Conservation (phyloP, 2,329 filamentous ascomycete genomes). For the Penicillium concentricum region DNA sequence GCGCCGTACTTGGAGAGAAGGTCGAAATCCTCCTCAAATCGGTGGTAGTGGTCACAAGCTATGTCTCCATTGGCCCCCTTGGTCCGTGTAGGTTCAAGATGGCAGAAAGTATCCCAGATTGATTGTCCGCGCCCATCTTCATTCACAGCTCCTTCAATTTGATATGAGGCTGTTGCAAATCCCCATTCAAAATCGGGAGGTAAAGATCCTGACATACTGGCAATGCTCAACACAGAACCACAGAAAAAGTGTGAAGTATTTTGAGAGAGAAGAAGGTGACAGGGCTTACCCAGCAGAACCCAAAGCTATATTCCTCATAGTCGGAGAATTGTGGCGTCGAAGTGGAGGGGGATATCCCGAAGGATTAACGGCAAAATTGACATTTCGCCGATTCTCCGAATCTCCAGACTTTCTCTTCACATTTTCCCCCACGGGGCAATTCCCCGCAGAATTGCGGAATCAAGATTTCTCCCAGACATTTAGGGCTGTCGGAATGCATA, state of each 20-base stretch:
- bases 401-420: not conserved
- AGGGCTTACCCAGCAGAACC: not conserved
- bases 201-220: not conserved
- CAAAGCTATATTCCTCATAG: not conserved
- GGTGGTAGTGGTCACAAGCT: constrained; percentile 48
- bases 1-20: constrained; percentile 30
- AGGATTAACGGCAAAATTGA: constrained; percentile 19
- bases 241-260: not conserved
- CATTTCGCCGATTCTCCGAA: not conserved
- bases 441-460: not conserved
- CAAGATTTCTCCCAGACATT: not conserved
- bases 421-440: constrained; percentile 5
- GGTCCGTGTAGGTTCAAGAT: constrained; percentile 31
- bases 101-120: constrained; percentile 40
- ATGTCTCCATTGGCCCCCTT: constrained; percentile 47
- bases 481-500: not conserved
- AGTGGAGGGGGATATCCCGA: constrained; percentile 26
- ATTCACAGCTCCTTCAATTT: constrained; percentile 42
- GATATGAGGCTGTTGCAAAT: constrained; percentile 40
- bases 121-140: constrained; percentile 38
- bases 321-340: not conserved
- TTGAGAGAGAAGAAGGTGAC: not conserved
- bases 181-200: constrained; percentile 31
- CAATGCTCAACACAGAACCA: not conserved
- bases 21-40: constrained; percentile 44